Conservation (phyloP, 202 grass and related monocot species). For the Brachypodium distachyon region DNA sequence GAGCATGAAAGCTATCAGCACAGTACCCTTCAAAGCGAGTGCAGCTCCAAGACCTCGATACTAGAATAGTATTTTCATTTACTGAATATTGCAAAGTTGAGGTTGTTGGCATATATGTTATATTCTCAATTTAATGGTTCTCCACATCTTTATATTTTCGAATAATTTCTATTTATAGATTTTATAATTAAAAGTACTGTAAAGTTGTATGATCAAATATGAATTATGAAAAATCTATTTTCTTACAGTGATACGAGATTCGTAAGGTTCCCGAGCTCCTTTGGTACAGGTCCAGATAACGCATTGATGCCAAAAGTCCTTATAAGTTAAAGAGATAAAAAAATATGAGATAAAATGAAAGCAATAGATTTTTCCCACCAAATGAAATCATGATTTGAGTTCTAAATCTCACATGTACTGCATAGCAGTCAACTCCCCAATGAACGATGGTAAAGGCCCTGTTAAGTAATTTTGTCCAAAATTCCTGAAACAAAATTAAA, state of each 20-base stretch:
- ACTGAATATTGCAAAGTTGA: neutral
- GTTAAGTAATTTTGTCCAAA: conserved; percentile 49
- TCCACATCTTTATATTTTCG: neutral
- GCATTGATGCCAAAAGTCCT: conserved; percentile 55
- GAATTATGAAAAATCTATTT: conserved; percentile 5
- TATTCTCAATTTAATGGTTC: neutral
- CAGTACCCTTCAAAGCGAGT: neutral
- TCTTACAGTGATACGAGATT: conserved; percentile 57
- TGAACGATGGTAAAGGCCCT: conserved; percentile 48
- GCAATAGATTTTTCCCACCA: neutral
- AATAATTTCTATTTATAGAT: neutral
- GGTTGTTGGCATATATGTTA: neutral
- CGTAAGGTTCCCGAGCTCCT: conserved; percentile 66
- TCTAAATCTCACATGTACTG: conserved; percentile 45
- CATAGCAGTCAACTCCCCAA: conserved; percentile 52
- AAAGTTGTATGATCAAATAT: neutral
- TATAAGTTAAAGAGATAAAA: conserved; percentile 1
- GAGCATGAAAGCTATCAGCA: neutral
- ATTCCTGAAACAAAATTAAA: conserved; percentile 36
- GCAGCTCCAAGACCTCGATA: neutral
- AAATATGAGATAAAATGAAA: neutral
- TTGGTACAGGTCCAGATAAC: conserved; percentile 66
- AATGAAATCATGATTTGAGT: neutral
- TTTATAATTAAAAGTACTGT: neutral
- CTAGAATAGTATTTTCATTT: neutral